Evolutionary conservation across 2,329 filamentous ascomycete genomes (phyloP), one percentile per base, ranked within the genome.

Genomic region (Neopestalotiopsis clavispora): DNA sequence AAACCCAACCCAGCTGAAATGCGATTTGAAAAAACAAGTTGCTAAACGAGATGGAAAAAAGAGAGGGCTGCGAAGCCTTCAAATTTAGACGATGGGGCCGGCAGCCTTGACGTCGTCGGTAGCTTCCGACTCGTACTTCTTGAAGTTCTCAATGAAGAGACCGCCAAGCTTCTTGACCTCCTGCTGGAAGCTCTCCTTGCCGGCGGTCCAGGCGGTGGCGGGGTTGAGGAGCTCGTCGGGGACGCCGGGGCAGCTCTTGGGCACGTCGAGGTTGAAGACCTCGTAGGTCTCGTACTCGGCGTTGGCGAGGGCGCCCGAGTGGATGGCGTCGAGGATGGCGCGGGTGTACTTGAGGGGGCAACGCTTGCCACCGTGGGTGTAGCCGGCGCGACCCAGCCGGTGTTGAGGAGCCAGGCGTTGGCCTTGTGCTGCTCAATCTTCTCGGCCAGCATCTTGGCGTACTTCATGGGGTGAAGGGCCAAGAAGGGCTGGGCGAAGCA

Each of bases 401-500:
- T 89, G 75, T 88, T 90, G 74, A 99, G 92, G 75, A 99, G 89
- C 96, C 96, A 99, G 77, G 95, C 96, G 81, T 97, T 97, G 84
- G 94, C 92, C 78, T 94, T 93, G 91, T 99, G 94, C 76, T 94
- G 82, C 78, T 95, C 90, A 80, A 99, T 99, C 92, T 98, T 98
- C 82, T 98, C 94, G 49, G 96, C 96, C 71, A 99, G 89, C 96
- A 99, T 99, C 86, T 92, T 92, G 75, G 96, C 96, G 85, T 99
- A 99, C 82, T 94, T 92, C 96, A 99, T 99, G 77, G 96, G 96
- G 89, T 99, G 96, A 69, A 99, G 91, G 57, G 96, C 96, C 77
- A 99, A 87, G 94, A 99, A 99, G 71, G 96, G 96, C 86, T 99
- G 96, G 68, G 96, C 96, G 84, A 99, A 99, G 90, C 96, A 99